phyloP scores from a whole-genome alignment of 306 rosid species.

The Glycyrrhiza uralensis region DNA sequence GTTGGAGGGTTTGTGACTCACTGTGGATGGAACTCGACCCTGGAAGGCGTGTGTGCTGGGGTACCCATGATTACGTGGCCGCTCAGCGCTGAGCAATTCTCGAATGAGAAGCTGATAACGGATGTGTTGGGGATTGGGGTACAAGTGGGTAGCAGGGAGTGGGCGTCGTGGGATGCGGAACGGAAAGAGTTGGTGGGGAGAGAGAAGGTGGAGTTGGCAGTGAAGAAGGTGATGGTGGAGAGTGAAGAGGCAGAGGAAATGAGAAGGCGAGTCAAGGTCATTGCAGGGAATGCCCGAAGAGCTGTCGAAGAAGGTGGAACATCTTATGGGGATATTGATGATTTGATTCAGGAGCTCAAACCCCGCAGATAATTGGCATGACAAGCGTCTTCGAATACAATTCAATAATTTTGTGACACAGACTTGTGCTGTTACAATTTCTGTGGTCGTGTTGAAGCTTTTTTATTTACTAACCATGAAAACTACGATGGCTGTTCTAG shows the following conservation, averaged over 20 bases:
- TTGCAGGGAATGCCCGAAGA: constrained; percentile 39
- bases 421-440: no score
- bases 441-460: no score
- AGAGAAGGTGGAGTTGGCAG: constrained; percentile 48
- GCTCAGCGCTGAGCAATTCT: constrained; percentile 63
- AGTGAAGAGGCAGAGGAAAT: constrained; percentile 47
- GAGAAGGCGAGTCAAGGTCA: constrained; percentile 38
- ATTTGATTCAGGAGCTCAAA: constrained; percentile 44
- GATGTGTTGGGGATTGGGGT: constrained; percentile 50
- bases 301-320: constrained; percentile 55
- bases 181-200: constrained; percentile 39
- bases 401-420: no score
- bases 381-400: no score
- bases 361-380: background rate
- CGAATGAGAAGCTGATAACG: constrained; percentile 62
- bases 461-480: background rate
- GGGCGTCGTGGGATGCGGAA: constrained; percentile 35
- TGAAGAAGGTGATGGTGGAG: constrained; percentile 45
- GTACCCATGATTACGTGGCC: constrained; percentile 78
- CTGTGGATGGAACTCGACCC: constrained; percentile 75
- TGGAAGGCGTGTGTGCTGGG: constrained; percentile 53
- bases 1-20: constrained; percentile 72
- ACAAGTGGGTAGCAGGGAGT: constrained; percentile 58
- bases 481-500: background rate
- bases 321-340: constrained; percentile 33